Evolutionary conservation across 768 basidiomycete genomes (phyloP).

Genomic region (Pleurotus tuoliensis): DNA sequence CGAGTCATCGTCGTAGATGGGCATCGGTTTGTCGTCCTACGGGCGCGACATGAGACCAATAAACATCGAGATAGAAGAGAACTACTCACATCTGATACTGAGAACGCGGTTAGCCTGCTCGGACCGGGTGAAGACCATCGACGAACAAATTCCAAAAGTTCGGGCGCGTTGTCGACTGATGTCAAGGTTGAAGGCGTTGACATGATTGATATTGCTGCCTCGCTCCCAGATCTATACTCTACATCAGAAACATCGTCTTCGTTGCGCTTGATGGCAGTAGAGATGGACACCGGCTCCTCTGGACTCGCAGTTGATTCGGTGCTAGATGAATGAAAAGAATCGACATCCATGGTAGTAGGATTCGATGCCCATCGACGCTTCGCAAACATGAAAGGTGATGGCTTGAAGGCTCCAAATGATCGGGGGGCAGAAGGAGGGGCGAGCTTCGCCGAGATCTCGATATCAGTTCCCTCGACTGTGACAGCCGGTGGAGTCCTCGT

Average conservation of each 20-base stretch:
- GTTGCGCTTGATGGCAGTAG: background rate
- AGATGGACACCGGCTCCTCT: background rate
- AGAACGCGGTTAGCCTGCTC: background rate
- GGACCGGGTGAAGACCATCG: constrained; percentile 5
- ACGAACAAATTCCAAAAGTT: background rate
- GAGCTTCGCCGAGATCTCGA: constrained; percentile 10
- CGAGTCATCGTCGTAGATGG: constrained; percentile 14
- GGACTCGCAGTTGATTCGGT: background rate
- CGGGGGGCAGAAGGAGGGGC: constrained; percentile 17
- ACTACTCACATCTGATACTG: background rate
- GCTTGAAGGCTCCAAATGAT: constrained; percentile 47
- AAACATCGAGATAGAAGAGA: background rate
- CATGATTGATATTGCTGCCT: background rate
- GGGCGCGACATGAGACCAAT: background rate
- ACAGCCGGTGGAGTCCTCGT: constrained; percentile 36
- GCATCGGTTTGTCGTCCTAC: background rate
- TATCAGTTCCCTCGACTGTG: constrained; percentile 11
- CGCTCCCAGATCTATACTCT: background rate
- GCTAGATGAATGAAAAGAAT: constrained; percentile 17
- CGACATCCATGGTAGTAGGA: constrained; percentile 31
- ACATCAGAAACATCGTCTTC: background rate
- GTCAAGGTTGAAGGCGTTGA: constrained; percentile 5
- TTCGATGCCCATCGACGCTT: constrained; percentile 55
- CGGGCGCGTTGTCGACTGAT: background rate
- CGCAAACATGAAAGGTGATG: constrained; percentile 62